Evolutionary conservation across 2,329 filamentous ascomycete genomes (phyloP).

Genomic region (Grosmannia clavigera): DNA sequence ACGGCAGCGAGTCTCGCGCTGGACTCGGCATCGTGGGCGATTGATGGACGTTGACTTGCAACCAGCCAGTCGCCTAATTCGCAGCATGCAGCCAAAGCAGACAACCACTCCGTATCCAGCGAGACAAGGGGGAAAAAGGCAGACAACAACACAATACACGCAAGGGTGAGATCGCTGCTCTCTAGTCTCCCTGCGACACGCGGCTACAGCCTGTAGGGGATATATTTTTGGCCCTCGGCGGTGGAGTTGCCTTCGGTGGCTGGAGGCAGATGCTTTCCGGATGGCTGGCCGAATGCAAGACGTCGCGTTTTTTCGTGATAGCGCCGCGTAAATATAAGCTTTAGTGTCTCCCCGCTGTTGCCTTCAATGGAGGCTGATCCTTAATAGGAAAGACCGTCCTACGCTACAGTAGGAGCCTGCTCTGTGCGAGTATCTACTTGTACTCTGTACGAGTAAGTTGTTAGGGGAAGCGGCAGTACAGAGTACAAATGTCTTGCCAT

Average conservation of each 20-base stretch:
- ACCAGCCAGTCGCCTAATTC: background rate
- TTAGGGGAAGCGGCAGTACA: no score
- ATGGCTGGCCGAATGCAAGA: background rate
- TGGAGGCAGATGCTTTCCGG: background rate
- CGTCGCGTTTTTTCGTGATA: slow-evolving; percentile 4
- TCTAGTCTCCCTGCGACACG: background rate
- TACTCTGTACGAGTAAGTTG: no score
- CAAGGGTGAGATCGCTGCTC: background rate
- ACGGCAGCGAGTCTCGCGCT: slow-evolving; percentile 13
- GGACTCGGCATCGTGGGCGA: slow-evolving; percentile 20
- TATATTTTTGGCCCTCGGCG: background rate
- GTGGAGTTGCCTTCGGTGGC: slow-evolving; percentile 1
- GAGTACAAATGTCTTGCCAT: no score
- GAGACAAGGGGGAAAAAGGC: background rate
- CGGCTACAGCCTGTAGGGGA: background rate
- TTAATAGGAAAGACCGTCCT: background rate
- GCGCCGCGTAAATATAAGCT: slow-evolving; percentile 1
- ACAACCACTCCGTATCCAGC: background rate
- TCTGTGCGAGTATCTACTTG: no score
- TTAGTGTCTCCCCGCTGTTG: background rate
- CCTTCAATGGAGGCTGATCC: background rate
- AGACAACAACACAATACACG: background rate
- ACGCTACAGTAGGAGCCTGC: background rate
- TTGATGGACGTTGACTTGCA: background rate
- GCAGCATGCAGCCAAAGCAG: background rate